Base-by-base conservation (phyloP, 2,329 filamentous ascomycete genomes). In the Lojkania enalia region DNA sequence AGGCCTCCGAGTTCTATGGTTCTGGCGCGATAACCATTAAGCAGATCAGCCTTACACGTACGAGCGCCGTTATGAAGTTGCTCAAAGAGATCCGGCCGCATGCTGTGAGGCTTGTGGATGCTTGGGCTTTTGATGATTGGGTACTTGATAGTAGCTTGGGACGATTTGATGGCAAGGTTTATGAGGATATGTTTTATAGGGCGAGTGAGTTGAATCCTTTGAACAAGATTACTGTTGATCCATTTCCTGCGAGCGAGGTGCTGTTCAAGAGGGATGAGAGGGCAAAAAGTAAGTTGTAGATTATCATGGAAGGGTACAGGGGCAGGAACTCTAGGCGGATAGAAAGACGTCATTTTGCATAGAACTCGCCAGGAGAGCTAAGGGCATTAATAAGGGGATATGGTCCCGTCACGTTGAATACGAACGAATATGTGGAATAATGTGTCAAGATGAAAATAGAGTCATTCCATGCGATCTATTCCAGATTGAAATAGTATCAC, bases 121-220 rank as follows among this genome's bases (percentile, higher is more conserved):
- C 83, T 0, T 89, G 86, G 86, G 78, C 80, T 46, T 86, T 89
- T 71, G 81, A 85, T 0, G 86, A 88, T 61, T 88, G 83, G 83
- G 83, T 86, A 60, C 76, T 76, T 88, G 2, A 85, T 88, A 61
- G 83, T 78, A 54, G 81, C 79, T 35, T 67, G 88, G 21, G 86
- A 85, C 2, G 75, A 84, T 1, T 80, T 30, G 86, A 89, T 49
- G 86, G 86, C 16, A 82, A 85, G 55, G 85, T 88, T 0, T 89
- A 88, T 55, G 83, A 86, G 62, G 86, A 88, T 58, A 74, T 88
- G 71, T 88, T 88, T 71, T 73, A 82, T 57, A 73, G 85, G 5
- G 86, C 85, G 0, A 82, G 78, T 46, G 77, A 86, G 72, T 67
- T 84, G 57, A 89, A 89, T 59, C 86, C 85, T 2, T 71, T 88